Conservation (phyloP, 495 filamentous ascomycete species). For the Xylaria telfairii region DNA sequence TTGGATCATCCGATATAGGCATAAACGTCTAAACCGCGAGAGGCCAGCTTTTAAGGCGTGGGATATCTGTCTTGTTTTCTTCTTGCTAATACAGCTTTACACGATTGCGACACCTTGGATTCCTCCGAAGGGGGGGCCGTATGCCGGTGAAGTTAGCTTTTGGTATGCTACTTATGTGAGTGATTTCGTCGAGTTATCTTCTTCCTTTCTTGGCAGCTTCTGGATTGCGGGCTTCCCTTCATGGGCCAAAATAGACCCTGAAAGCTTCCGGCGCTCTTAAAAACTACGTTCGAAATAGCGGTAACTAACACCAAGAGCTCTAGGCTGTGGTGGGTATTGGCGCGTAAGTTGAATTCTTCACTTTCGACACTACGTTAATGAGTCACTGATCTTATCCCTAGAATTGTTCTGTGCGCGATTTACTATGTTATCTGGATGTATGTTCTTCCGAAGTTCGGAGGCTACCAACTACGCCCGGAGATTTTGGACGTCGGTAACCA, state of each 20-base stretch:
- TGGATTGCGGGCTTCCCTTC: too few relatives aligned
- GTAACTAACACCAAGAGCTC: too few relatives aligned
- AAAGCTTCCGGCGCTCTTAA: too few relatives aligned
- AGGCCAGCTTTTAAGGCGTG: slow-evolving; percentile 59
- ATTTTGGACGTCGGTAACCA: slow-evolving; percentile 56
- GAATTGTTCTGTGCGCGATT: slow-evolving; percentile 55
- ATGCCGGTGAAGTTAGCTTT: slow-evolving; percentile 67
- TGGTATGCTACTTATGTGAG: slow-evolving; percentile 68
- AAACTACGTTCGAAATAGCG: too few relatives aligned
- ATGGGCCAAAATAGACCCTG: too few relatives aligned
- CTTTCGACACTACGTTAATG: not conserved
- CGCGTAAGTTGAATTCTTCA: slow-evolving; percentile 50
- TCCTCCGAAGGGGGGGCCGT: slow-evolving; percentile 61
- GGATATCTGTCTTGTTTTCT: slow-evolving; percentile 60
- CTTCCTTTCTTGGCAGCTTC: too few relatives aligned
- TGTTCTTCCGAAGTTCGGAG: slow-evolving; percentile 54
- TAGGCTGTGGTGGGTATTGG: slow-evolving; percentile 56
- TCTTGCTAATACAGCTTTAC: slow-evolving; percentile 61
- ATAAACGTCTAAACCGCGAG: slow-evolving; percentile 51
- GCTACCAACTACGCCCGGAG: slow-evolving; percentile 62
- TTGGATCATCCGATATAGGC: slow-evolving; percentile 57
- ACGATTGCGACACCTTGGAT: slow-evolving; percentile 71
- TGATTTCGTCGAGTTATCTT: too few relatives aligned
- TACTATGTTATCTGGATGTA: slow-evolving; percentile 66
- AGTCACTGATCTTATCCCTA: slow-evolving; percentile 26